Percentiles rank a stretch among this genome's conserved stretches.
These are phyloP conservation scores for Cyberlindnera americana DNA, from an alignment of 805 yeast species.

Conservation along the genomic window DNA sequence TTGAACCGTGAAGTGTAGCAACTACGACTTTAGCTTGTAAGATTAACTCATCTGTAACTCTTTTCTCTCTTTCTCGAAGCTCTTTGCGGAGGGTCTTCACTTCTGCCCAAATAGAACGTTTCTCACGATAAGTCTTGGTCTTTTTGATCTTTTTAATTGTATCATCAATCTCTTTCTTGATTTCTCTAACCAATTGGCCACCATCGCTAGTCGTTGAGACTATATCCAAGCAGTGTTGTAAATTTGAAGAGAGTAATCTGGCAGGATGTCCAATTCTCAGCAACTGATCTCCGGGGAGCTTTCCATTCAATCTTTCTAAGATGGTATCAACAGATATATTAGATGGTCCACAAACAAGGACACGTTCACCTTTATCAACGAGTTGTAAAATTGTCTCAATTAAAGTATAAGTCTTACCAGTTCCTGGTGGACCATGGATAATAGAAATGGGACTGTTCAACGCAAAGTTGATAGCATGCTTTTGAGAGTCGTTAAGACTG, in stretches of 20 bases:
- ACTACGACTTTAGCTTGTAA: conserved; percentile 64
- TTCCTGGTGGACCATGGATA: conserved; percentile 78
- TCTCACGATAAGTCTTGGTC: conserved; percentile 58
- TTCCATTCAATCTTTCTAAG: conserved; percentile 56
- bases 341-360: conserved; percentile 91
- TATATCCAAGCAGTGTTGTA: conserved; percentile 73
- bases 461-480: conserved; percentile 65
- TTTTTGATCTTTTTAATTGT: conserved; percentile 56
- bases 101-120: conserved; percentile 64
- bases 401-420: conserved; percentile 79
- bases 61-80: conserved; percentile 59
- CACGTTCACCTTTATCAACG: conserved; percentile 52
- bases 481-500: conserved; percentile 56
- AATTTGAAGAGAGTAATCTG: conserved; percentile 57
- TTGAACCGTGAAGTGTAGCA: conserved; percentile 86
- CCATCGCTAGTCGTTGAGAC: conserved; percentile 56
- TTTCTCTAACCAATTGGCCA: conserved; percentile 61
- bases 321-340: conserved; percentile 91
- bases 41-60: conserved; percentile 56
- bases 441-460: conserved; percentile 54
- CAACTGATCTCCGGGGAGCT: conserved; percentile 36
- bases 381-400: conserved; percentile 79
- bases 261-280: conserved; percentile 94
- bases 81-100: conserved; percentile 70
- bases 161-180: conserved; percentile 65